phyloP scores from a whole-genome alignment of 768 basidiomycete species.

The Russula lepida region DNA sequence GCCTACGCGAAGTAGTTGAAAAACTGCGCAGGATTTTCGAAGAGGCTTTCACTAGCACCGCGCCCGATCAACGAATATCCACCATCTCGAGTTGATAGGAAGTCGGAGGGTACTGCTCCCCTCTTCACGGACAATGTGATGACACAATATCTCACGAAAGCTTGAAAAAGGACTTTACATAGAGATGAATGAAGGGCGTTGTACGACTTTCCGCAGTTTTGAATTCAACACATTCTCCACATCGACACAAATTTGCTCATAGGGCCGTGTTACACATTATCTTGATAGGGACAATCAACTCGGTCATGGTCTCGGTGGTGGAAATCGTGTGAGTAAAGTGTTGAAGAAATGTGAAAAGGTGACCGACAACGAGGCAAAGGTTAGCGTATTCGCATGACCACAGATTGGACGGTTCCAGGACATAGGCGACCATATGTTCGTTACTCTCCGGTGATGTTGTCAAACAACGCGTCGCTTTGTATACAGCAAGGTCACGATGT shows the following conservation, averaged over 20 bases:
- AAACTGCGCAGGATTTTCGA: background rate
- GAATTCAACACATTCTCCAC: background rate
- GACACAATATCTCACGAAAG: background rate
- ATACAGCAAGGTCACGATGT: too few species aligned
- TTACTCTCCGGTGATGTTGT: too few species aligned
- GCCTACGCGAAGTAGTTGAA: conserved; percentile 23
- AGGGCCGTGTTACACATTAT: too few species aligned
- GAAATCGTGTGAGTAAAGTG: too few species aligned
- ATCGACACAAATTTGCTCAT: background rate
- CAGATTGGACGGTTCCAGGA: background rate
- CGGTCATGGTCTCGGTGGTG: too few species aligned
- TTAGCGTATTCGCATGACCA: too few species aligned
- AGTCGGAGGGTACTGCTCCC: background rate
- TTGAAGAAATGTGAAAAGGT: too few species aligned
- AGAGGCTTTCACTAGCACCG: background rate
- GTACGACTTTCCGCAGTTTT: background rate
- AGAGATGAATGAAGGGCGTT: background rate
- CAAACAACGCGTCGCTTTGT: too few species aligned
- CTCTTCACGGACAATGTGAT: background rate
- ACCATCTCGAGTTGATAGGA: background rate
- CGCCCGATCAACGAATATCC: background rate
- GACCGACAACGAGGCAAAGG: too few species aligned
- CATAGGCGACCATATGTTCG: background rate
- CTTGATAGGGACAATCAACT: too few species aligned
- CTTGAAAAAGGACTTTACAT: background rate